phyloP scores from a whole-genome alignment of 768 basidiomycete species.

The Lactifluus subvellereus region DNA sequence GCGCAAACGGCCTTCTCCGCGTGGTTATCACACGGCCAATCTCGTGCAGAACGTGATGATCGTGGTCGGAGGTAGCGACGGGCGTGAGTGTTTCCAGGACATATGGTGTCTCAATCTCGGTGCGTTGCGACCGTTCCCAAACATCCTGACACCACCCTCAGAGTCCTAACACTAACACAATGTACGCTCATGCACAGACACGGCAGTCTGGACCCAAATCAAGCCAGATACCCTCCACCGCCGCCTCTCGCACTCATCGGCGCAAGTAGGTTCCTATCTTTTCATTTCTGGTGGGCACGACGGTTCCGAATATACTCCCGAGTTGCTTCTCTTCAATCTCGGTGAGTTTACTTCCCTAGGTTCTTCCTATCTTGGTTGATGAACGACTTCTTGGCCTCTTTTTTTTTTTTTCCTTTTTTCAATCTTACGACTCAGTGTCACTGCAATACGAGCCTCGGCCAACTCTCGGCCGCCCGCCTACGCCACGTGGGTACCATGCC shows the following conservation, averaged over 20 bases:
- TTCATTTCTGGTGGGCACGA: conserved; percentile 90
- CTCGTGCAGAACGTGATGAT: conserved; percentile 82
- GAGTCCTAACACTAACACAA: neutral
- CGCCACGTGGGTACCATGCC: conserved; percentile 79
- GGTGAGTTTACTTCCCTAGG: conserved; percentile 43
- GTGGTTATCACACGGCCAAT: conserved; percentile 91
- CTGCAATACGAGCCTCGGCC: conserved; percentile 76
- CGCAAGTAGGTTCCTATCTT: conserved; percentile 87
- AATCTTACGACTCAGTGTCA: conserved; percentile 48
- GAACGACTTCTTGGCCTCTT: neutral
- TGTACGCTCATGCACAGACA: conserved; percentile 24
- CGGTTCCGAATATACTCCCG: conserved; percentile 62
- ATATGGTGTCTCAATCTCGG: conserved; percentile 84
- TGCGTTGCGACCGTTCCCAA: conserved; percentile 35
- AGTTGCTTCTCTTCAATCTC: conserved; percentile 81
- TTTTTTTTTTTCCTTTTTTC: too few species aligned
- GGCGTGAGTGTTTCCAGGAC: conserved; percentile 81
- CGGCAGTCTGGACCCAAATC: conserved; percentile 36
- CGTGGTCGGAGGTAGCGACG: conserved; percentile 87
- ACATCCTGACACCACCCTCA: neutral
- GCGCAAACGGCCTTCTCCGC: conserved; percentile 46
- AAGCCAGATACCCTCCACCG: conserved; percentile 43
- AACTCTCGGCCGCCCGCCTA: conserved; percentile 61
- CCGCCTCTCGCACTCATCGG: conserved; percentile 78
- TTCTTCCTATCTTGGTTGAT: neutral